A percentile compares a stretch with the other conserved stretches of the same genome.
phyloP scores from a whole-genome alignment of 805 yeast genomes.

The Priceomyces medius region DNA sequence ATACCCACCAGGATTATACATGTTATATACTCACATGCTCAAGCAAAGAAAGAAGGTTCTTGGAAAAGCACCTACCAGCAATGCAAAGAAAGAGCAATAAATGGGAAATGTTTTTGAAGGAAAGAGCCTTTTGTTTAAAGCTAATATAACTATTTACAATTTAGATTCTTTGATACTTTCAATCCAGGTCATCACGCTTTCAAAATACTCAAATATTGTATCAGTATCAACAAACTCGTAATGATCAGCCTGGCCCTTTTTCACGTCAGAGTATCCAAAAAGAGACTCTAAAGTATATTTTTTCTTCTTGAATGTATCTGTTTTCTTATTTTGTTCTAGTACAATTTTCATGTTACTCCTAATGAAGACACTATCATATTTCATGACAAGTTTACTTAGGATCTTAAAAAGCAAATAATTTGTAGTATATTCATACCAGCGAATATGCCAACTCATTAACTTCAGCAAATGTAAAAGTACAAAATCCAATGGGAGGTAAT shows the following conservation, averaged over 20 bases:
- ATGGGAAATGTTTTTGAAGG: not conserved
- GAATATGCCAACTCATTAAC: constrained; percentile 57
- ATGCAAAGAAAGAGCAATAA: constrained; percentile 2
- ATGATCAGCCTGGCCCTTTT: constrained; percentile 7
- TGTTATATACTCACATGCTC: constrained; percentile 84
- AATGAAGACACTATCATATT: constrained; percentile 42
- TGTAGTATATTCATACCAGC: constrained; percentile 64
- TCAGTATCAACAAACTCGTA: constrained; percentile 29
- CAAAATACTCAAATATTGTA: constrained; percentile 32
- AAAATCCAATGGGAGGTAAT: constrained; percentile 33
- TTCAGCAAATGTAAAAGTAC: constrained; percentile 41
- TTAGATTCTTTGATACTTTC: constrained; percentile 16
- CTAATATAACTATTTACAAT: constrained; percentile 2
- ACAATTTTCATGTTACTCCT: constrained; percentile 40
- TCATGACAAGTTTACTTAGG: constrained; percentile 40
- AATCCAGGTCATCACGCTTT: constrained; percentile 28
- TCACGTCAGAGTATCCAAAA: constrained; percentile 8
- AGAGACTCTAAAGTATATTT: constrained; percentile 9
- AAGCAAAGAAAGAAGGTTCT: constrained; percentile 79
- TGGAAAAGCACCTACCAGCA: constrained; percentile 25
- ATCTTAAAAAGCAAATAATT: constrained; percentile 40
- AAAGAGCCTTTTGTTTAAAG: not conserved
- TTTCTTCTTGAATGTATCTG: constrained; percentile 7
- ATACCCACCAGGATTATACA: constrained; percentile 85
- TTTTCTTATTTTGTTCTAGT: constrained; percentile 30